Evolutionary conservation across 371 early-diverging fungal species (phyloP).

Genomic region (Coemansia sp.): DNA sequence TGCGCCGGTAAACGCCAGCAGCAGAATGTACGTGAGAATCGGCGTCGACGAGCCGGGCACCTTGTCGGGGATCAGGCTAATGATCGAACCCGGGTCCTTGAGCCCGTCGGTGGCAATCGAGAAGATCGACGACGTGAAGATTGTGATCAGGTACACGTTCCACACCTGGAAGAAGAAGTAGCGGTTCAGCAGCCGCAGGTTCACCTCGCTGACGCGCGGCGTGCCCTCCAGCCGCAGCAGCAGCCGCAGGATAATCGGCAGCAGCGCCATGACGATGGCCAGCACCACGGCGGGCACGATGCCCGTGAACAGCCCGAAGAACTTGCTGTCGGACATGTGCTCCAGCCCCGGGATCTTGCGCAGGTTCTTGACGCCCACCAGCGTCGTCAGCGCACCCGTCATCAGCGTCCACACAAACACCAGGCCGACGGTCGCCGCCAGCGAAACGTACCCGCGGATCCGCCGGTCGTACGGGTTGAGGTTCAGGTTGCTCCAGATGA

Average conservation of each 20-base stretch:
- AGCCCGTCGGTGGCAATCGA: conserved; percentile 17
- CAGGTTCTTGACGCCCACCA: conserved; percentile 67
- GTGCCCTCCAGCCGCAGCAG: conserved; percentile 72
- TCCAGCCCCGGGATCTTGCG: conserved; percentile 56
- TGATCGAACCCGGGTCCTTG: conserved; percentile 29
- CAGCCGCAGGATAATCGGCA: conserved; percentile 69
- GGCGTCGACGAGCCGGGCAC: conserved; percentile 42
- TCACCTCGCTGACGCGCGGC: conserved; percentile 62
- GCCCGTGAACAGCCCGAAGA: conserved; percentile 56
- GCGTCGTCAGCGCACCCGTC: conserved; percentile 60
- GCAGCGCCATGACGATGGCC: conserved; percentile 67
- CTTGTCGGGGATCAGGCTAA: conserved; percentile 27
- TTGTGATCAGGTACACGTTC: conserved; percentile 78
- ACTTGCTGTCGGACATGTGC: conserved; percentile 21
- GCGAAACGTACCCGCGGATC: conserved; percentile 57
- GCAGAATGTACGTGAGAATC: conserved; percentile 69
- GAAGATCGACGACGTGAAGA: conserved; percentile 67
- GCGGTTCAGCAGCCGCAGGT: conserved; percentile 61
- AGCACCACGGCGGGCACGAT: conserved; percentile 73
- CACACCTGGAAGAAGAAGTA: conserved; percentile 81
- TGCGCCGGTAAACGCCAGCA: conserved; percentile 67
- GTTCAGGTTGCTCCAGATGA: conserved; percentile 82
- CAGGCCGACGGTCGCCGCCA: conserved; percentile 56
- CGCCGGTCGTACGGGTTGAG: conserved; percentile 60
- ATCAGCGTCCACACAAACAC: conserved; percentile 74